Conservation (phyloP, 2,329 filamentous ascomycete species). For the Dendryphion nanum region DNA sequence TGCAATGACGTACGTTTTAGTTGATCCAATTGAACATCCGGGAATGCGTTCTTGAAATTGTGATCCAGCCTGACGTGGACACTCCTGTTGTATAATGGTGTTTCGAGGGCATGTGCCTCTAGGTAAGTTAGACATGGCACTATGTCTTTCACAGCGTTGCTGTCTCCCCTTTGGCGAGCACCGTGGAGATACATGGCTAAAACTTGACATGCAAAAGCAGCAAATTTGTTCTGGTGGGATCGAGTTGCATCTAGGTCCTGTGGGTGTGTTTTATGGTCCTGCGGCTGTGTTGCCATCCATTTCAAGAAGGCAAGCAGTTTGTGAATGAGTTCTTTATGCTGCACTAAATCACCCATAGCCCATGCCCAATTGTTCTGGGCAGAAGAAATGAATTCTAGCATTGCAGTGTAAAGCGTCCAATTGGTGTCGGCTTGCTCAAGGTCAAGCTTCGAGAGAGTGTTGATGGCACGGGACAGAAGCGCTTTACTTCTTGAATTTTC, state of each 20-base stretch:
- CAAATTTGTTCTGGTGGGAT: slow-evolving; percentile 55
- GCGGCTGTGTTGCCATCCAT: slow-evolving; percentile 29
- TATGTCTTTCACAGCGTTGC: slow-evolving; percentile 66
- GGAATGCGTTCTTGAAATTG: slow-evolving; percentile 79
- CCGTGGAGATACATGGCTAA: slow-evolving; percentile 90
- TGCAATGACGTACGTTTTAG: slow-evolving; percentile 75
- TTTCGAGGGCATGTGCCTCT: slow-evolving; percentile 71
- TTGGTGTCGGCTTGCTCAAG: slow-evolving; percentile 55
- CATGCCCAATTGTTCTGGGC: slow-evolving; percentile 96
- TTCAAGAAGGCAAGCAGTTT: slow-evolving; percentile 70
- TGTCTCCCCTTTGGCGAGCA: slow-evolving; percentile 71
- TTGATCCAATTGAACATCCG: slow-evolving; percentile 68
- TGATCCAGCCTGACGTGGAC: slow-evolving; percentile 80
- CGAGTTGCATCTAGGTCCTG: slow-evolving; percentile 19
- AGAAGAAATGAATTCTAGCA: slow-evolving; percentile 82
- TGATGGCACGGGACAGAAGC: slow-evolving; percentile 71
- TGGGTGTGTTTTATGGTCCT: slow-evolving; percentile 23
- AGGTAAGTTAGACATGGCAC: slow-evolving; percentile 77
- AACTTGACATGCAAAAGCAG: slow-evolving; percentile 81
- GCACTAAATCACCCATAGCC: slow-evolving; percentile 78
- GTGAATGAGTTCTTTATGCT: slow-evolving; percentile 70
- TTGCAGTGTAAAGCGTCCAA: slow-evolving; percentile 61
- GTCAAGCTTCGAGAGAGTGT: slow-evolving; percentile 65
- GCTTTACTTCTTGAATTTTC: slow-evolving; percentile 54
- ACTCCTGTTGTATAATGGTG: slow-evolving; percentile 83